Percentiles rank a stretch among this genome's conserved stretches.
Conservation (phyloP, 257 asterid species). For the Paraleonurus japonicus region DNA sequence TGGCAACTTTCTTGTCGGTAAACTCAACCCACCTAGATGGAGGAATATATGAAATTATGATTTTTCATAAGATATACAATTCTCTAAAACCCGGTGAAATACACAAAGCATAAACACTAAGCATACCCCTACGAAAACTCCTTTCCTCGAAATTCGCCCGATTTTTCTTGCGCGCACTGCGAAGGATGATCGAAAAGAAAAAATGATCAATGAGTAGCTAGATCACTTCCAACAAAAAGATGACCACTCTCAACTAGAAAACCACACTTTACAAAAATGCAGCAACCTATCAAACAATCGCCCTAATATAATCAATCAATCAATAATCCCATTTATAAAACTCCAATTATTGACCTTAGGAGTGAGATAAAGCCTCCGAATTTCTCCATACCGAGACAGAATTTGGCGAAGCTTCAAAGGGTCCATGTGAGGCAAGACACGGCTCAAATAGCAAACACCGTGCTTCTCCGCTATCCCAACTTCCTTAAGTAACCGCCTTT, state of each 20-base stretch:
- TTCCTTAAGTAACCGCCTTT: conserved; percentile 43
- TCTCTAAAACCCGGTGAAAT: neutral
- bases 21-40: conserved; percentile 90
- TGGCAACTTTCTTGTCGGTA: conserved; percentile 73
- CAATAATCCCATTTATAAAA: neutral
- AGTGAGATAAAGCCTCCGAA: conserved; percentile 71
- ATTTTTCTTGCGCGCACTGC: conserved; percentile 55
- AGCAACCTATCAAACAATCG: neutral
- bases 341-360: conserved; percentile 53
- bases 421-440: conserved; percentile 89
- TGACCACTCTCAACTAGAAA: neutral
- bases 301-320: neutral
- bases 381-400: conserved; percentile 71
- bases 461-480: conserved; percentile 55
- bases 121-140: conserved; percentile 86
- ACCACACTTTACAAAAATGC: neutral
- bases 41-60: neutral
- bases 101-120: conserved; percentile 1
- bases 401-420: conserved; percentile 71
- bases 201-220: neutral
- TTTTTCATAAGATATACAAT: neutral
- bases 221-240: no score
- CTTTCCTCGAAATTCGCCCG: conserved; percentile 79
- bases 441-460: conserved; percentile 83
- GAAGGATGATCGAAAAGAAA: conserved; percentile 44